Percentiles rank a stretch among this genome's conserved stretches.
phyloP scores from a whole-genome alignment of 176 grass and related monocot species.

The Puya raimondii region DNA sequence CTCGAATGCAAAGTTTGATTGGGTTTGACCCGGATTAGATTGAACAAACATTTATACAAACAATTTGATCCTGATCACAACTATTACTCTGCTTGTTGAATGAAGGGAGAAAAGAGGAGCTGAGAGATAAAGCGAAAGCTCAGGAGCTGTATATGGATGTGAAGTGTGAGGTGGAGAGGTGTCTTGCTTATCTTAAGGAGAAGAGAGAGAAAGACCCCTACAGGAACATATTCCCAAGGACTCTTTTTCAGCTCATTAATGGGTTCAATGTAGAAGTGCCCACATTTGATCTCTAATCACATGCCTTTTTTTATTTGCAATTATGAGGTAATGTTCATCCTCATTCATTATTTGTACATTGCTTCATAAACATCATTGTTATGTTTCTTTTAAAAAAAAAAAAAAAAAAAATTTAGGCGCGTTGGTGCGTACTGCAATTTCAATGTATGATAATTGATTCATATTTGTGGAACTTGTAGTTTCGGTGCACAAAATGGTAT shows the following conservation, averaged over 20 bases:
- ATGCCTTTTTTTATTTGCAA: neutral
- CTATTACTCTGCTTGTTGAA: conserved; percentile 6
- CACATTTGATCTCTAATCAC: conserved; percentile 68
- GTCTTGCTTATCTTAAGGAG: conserved; percentile 59
- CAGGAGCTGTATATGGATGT: conserved; percentile 59
- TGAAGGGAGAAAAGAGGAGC: conserved; percentile 59
- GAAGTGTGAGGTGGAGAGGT: conserved; percentile 71
- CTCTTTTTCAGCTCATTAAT: conserved; percentile 54
- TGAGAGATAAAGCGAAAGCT: conserved; percentile 53
- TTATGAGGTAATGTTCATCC: too few species aligned
- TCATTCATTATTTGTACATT: too few species aligned
- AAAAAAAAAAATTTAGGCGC: too few species aligned
- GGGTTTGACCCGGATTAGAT: too few species aligned
- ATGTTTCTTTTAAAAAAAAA: too few species aligned
- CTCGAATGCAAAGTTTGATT: too few species aligned
- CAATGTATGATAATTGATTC: too few species aligned
- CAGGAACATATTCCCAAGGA: conserved; percentile 62
- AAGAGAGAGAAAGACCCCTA: conserved; percentile 86
- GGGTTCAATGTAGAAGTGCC: conserved; percentile 55
- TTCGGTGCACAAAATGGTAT: too few species aligned
- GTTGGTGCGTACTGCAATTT: too few species aligned
- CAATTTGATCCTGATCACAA: conserved; percentile 9
- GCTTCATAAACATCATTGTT: too few species aligned
- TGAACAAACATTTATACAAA: neutral
- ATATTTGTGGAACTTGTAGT: too few species aligned